Evolutionary conservation across 192 early-diverging fungal species (phyloP), one percentile per base, ranked within the genome.

Genomic region (Gigaspora rosea): DNA sequence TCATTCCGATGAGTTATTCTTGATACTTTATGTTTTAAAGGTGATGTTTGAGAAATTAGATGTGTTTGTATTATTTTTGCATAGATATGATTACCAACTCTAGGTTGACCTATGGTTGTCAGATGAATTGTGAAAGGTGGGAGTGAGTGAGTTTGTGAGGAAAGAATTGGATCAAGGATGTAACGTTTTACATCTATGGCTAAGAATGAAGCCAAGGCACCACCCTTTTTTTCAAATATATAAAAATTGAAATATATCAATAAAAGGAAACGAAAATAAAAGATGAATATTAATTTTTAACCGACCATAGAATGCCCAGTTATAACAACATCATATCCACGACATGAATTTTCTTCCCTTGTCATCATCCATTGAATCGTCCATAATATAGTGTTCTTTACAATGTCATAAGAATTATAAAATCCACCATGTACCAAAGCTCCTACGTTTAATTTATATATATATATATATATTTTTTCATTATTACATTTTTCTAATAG

Each of bases 291-390:
- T 5, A 56, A 56, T 56, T 10, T 54, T 56, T 36, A 15, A 57
- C 71, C 16, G 16, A 72, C 71, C 51, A 72, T 12, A 57, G 71
- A 72, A 57, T 72, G 71, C 10, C 71, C 71, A 72, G 46, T 57
- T 49, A 72, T 56, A 49, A 72, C 52, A 16, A 72, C 4, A 57
- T 51, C 36, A 72, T 72, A 72, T 41, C 71, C 71, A 16, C 52
- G 27, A 72, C 54, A 72, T 57, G 50, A 57, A 16, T 52, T 57
- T 32, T 72, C 71, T 56, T 56, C 71, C 35, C 50, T 72, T 4
- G 18, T 57, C 48, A 72, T 32, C 52, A 72, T 52, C 50, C 10
- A 56, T 18, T 72, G 50, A 56, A 72, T 72, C 27, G 51, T 72
- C 71, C 52, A 57, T 57, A 72, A 57, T 35, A 72, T 27, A 11